These are phyloP conservation scores for Chaetomiaceae sp. DNA, from an alignment of 2,329 filamentous ascomycete genomes.

Conservation along the genomic window DNA sequence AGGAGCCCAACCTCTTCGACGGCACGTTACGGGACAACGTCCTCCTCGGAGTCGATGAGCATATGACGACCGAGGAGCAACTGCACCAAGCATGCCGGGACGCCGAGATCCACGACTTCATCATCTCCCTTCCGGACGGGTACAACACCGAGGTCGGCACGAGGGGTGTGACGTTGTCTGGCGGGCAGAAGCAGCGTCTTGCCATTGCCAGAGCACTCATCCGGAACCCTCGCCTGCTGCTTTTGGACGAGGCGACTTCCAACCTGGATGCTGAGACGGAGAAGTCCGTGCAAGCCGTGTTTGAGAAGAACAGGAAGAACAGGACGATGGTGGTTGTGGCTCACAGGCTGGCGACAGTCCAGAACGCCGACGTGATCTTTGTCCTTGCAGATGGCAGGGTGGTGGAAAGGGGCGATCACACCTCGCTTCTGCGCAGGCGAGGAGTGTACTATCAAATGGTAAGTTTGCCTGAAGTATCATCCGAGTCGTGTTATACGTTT, in stretches of 20 bases:
- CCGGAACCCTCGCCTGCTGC: slow-evolving; percentile 57
- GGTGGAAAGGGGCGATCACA: slow-evolving; percentile 51
- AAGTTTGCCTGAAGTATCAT: slow-evolving; percentile 22
- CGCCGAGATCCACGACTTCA: slow-evolving; percentile 30
- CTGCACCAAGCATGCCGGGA: slow-evolving; percentile 28
- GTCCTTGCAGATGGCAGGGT: slow-evolving; percentile 63
- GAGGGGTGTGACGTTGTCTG: slow-evolving; percentile 57
- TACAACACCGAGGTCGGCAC: slow-evolving; percentile 64
- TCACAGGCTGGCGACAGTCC: slow-evolving; percentile 71
- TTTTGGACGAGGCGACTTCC: slow-evolving; percentile 70
- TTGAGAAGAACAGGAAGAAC: slow-evolving; percentile 57
- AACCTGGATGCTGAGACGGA: slow-evolving; percentile 57
- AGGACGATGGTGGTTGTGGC: slow-evolving; percentile 70
- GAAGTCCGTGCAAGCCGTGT: slow-evolving; percentile 57
- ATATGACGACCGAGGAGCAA: slow-evolving; percentile 19
- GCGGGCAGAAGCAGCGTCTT: slow-evolving; percentile 66
- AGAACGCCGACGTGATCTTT: slow-evolving; percentile 73
- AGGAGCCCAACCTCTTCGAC: slow-evolving; percentile 54
- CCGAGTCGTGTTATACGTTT: neutral
- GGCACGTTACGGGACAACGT: slow-evolving; percentile 38
- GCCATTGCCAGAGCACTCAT: slow-evolving; percentile 65
- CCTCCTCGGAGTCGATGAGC: slow-evolving; percentile 27
- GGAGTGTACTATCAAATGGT: slow-evolving; percentile 56
- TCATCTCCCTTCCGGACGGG: slow-evolving; percentile 41
- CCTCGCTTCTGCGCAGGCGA: slow-evolving; percentile 43